Base-by-base conservation (phyloP, 192 early-diverging fungal genomes). In the Coemansia umbellata region DNA sequence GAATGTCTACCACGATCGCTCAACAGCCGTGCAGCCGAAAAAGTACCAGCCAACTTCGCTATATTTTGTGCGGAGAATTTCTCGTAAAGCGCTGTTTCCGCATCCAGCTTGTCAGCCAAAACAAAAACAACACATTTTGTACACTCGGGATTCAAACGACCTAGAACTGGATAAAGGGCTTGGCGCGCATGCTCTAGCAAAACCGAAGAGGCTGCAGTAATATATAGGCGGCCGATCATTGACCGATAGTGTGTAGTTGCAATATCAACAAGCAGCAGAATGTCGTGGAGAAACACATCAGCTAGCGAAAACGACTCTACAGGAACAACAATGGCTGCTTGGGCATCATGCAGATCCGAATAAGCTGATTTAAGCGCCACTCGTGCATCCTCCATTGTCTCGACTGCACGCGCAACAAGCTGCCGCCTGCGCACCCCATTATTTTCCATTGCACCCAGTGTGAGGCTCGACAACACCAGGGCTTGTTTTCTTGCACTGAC, bases 281-380 rank as follows among this genome's bases (percentile, higher is more conserved):
- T 17, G 5, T 55, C 53, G 18, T 54, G 56, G 0, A 42, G n/a
- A 3, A 24, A 23, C 13, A 67, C 48, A 21, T 67, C 55, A 8
- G 63, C 58, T 44, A 74, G 55, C 31, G 63, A 31, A 31, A 74
- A 21, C 17, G 71, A 60, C 55, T 74, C 71, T 0, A 74, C 60
- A 7, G 65, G 50, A 13, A 68, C 65, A 2, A 75, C 53, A 10
- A 68, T 50, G 0, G 72, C 72, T 1, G 53, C 72, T 19, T 22
- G 49, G 13, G 37, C 44, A 2, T 37, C 33, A 11, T 47, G 21
- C 1, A 52, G 27, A 21, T 39, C 27, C 14, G 37, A 17, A 19
- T 60, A 45, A 1, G 37, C 61, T 0, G 57, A 32, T 54, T 68
- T 68, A 4, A 75, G 55, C 10, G 61, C 61, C 23, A 75, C 42